Evolutionary conservation across 495 filamentous ascomycete species (phyloP).

Genomic region (Tuber umbilicatum): DNA sequence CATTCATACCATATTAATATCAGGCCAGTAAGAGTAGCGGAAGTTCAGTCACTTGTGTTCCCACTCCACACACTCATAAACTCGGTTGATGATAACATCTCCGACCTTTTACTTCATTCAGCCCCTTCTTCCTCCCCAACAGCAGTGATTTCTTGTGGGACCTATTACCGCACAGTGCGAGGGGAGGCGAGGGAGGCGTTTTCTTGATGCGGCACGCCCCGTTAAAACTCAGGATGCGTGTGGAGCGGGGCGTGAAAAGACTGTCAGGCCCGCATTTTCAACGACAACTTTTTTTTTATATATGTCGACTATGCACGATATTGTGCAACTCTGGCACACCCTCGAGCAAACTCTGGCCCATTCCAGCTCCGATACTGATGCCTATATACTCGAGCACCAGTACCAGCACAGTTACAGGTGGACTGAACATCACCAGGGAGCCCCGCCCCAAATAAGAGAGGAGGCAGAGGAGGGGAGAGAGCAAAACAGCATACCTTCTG

Average conservation of each 20-base stretch:
- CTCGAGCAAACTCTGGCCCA: not conserved
- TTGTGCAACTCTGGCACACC: not conserved
- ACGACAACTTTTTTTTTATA: constrained; percentile 9
- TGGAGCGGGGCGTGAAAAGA: constrained; percentile 23
- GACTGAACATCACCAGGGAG: not conserved
- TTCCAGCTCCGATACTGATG: not conserved
- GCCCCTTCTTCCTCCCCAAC: constrained; percentile 11
- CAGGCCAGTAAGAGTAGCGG: not conserved
- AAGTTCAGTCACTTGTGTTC: not conserved
- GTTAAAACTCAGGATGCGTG: constrained; percentile 12
- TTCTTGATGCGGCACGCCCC: constrained; percentile 28
- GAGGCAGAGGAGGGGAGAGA: not conserved
- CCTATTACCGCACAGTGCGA: not conserved
- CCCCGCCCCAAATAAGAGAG: not conserved
- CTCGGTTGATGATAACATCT: constrained; percentile 1
- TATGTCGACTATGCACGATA: not conserved
- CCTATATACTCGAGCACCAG: not conserved
- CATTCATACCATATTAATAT: not conserved
- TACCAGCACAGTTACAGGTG: not conserved
- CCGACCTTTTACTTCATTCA: constrained; percentile 9
- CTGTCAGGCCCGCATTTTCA: constrained; percentile 28
- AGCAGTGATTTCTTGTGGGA: constrained; percentile 8
- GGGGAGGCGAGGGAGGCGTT: constrained; percentile 9
- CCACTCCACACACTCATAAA: not conserved
- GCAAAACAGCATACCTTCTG: not conserved